Base-by-base conservation (phyloP, 2,329 filamentous ascomycete species). In the Exophiala sideris region DNA sequence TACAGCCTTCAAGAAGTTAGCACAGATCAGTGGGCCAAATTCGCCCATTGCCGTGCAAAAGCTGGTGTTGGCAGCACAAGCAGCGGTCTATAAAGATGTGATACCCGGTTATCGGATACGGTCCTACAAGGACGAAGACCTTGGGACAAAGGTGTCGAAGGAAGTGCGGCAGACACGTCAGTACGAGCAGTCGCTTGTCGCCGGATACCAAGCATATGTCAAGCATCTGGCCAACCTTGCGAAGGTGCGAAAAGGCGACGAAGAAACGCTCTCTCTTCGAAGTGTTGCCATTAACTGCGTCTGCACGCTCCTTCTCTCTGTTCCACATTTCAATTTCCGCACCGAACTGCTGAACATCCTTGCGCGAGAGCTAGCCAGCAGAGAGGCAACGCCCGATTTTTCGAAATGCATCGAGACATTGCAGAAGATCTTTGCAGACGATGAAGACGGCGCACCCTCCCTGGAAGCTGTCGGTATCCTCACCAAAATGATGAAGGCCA, bases 261-360 rank as follows among this genome's bases (percentile, higher is more conserved):
- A 61, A 24, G 59, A 59, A 4, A 58, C 61, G 11, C 62, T 62
- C 2, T 70, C 75, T 16, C 59, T 96, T 20, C 82, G 85, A 5
- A 87, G 79, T 48, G 80, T 96, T 21, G 92, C 94, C 3, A 86
- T 96, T 53, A 86, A 84, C 40, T 99, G 94, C 68, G 86, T 88
- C 1, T 96, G 91, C 71, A 87, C 82, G 29, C 79, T 99, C 12
- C 73, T 97, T 38, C 83, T 82, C 16, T 79, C 87, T 1, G 91
- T 96, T 1, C 89, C 94, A 3, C 95, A 99, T 74, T 99, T 99
- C 82, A 99, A 99, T 76, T 96, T 95, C 71, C 86, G 94, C 38
- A 81, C 79, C 45, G 92, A 99, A 49, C 76, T 99, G 49, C 75
- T 99, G 57, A 90, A 89, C 71, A 92, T 97, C 54, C 69, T 99